Conservation (phyloP, 2,329 filamentous ascomycete species). For the Escovopsis sp. region DNA sequence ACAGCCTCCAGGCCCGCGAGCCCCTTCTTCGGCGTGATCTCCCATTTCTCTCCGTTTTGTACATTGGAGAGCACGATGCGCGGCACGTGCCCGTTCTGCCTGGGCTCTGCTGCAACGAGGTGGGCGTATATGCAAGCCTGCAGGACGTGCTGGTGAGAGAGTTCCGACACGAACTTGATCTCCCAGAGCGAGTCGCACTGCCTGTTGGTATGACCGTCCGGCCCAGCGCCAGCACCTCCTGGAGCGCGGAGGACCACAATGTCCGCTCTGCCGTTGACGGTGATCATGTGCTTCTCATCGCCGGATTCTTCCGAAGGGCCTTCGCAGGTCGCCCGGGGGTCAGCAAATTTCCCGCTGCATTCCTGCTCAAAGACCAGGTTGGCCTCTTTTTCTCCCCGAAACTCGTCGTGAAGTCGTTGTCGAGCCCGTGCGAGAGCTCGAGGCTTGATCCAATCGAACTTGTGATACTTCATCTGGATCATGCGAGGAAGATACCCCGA, state of each 20-base stretch:
- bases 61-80: conserved; percentile 1
- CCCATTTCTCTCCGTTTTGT: conserved; percentile 1
- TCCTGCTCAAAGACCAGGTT: background rate
- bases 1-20: background rate
- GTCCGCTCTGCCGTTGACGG: background rate
- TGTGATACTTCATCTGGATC: conserved; percentile 13
- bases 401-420: conserved; percentile 3
- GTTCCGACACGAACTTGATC: conserved; percentile 15
- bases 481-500: conserved; percentile 12
- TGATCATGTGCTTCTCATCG: background rate
- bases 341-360: background rate
- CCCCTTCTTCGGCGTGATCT: background rate
- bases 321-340: no score
- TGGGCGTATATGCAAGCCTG: conserved; percentile 14
- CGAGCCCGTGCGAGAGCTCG: conserved; percentile 8
- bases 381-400: background rate
- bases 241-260: background rate
- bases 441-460: conserved; percentile 13
- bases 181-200: conserved; percentile 10
- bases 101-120: conserved; percentile 3
- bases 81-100: background rate
- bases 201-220: no score
- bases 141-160: conserved; percentile 12
- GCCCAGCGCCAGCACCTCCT: no score
- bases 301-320: no score